Conservation (phyloP, 2,329 filamentous ascomycete species). For the Ophioceras dolichostomum region DNA sequence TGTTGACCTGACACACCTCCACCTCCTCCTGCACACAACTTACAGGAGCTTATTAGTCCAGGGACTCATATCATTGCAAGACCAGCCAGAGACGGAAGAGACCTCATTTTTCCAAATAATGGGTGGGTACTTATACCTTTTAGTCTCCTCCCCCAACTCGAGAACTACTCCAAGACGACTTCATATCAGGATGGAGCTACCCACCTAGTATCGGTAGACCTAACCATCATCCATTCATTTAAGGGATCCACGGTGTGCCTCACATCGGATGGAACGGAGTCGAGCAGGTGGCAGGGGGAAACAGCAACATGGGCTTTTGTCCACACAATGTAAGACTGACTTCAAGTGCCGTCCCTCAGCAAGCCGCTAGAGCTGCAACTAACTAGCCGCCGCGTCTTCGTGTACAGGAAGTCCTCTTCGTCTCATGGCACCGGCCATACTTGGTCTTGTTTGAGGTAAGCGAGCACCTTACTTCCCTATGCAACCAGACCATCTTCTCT, state of each 20-base stretch:
- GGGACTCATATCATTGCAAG: constrained; percentile 29
- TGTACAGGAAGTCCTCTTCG: constrained; percentile 35
- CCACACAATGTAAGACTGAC: constrained; percentile 28
- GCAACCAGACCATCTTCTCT: no score
- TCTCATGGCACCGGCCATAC: constrained; percentile 45
- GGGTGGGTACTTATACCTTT: constrained; percentile 18
- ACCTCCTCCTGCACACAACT: no score
- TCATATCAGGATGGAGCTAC: no score
- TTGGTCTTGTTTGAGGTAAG: constrained; percentile 39
- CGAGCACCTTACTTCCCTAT: no score
- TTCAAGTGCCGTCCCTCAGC: background rate
- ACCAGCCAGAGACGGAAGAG: constrained; percentile 24
- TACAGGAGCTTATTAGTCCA: constrained; percentile 37
- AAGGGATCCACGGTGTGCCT: constrained; percentile 21
- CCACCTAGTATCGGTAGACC: no score
- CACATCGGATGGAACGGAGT: constrained; percentile 22
- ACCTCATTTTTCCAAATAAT: constrained; percentile 37
- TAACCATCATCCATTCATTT: no score
- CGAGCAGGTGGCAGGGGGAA: constrained; percentile 20
- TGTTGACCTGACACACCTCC: no score
- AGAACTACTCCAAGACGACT: no score
- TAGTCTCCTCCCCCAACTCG: no score
- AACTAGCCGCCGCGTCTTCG: no score
- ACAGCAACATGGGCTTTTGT: constrained; percentile 25
- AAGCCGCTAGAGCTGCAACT: no score